These are phyloP conservation scores for Lepidium didymum DNA, from an alignment of 345 rosid species.

Conservation along the genomic window DNA sequence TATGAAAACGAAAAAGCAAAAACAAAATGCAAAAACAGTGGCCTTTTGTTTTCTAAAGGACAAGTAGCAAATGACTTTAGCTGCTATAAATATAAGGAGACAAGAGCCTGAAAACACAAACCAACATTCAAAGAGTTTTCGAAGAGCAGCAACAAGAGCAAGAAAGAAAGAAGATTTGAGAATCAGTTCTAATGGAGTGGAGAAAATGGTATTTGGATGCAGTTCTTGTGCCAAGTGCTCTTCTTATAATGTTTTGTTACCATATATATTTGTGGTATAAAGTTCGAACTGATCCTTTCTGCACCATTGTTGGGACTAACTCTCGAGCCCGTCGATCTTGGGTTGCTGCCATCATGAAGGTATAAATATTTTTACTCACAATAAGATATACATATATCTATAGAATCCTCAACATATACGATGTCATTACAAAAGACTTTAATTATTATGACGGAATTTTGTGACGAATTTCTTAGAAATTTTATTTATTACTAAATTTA, in stretches of 20 bases:
- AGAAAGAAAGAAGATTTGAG: not conserved
- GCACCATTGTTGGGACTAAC: constrained; percentile 75
- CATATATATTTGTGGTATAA: constrained; percentile 69
- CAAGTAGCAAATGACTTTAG: not conserved
- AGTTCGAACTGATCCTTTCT: constrained; percentile 61
- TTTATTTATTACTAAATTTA: no score
- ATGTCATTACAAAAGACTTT: no score
- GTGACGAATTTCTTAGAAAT: no score
- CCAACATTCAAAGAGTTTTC: constrained; percentile 14
- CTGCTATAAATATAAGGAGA: constrained; percentile 24
- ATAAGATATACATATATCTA: no score
- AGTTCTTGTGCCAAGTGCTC: constrained; percentile 57
- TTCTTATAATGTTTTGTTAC: constrained; percentile 40
- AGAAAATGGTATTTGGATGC: constrained; percentile 57
- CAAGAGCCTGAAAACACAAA: not conserved
- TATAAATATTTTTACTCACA: not conserved
- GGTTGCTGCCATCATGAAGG: constrained; percentile 87
- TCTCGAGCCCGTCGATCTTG: constrained; percentile 55
- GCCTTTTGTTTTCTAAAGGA: constrained; percentile 15
- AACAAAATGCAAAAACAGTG: not conserved
- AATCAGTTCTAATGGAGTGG: constrained; percentile 27
- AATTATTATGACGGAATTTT: no score
- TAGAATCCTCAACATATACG: no score
- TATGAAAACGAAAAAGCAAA: not conserved
- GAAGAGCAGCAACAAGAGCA: not conserved